A percentile compares a stretch with the other conserved stretches of the same genome.
Evolutionary conservation across 192 early-diverging fungal species (phyloP).

Genomic region (Chytriomyces sp.): DNA sequence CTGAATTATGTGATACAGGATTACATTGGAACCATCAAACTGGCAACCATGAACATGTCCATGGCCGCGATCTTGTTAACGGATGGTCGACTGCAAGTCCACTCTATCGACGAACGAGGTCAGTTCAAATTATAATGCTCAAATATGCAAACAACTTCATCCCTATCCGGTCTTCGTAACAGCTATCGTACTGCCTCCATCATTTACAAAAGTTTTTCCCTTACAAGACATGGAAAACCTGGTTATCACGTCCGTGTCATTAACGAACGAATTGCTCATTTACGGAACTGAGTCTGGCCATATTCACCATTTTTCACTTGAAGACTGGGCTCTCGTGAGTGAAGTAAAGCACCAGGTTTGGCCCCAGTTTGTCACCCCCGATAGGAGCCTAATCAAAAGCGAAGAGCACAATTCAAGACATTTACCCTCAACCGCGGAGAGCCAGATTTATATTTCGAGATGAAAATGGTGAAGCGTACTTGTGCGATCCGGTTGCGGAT

Average conservation of each 20-base stretch:
- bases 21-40: conserved; percentile 33
- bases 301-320: conserved; percentile 40
- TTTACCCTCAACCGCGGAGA: conserved; percentile 42
- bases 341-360: conserved; percentile 48
- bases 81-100: conserved; percentile 46
- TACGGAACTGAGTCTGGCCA: conserved; percentile 40
- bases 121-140: too few species aligned
- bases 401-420: conserved; percentile 39
- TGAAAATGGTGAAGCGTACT: conserved; percentile 39
- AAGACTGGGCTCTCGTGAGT: conserved; percentile 50
- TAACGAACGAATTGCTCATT: conserved; percentile 46
- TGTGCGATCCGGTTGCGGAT: conserved; percentile 44
- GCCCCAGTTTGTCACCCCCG: neutral
- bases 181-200: conserved; percentile 23
- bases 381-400: neutral
- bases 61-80: conserved; percentile 39
- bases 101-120: conserved; percentile 41
- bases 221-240: conserved; percentile 27
- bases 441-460: conserved; percentile 48
- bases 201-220: conserved; percentile 39
- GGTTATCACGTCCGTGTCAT: conserved; percentile 26
- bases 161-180: neutral
- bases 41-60: conserved; percentile 35
- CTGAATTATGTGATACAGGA: conserved; percentile 18
- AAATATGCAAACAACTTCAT: too few species aligned